Conservation (phyloP, 257 asterid genomes). For the Scutellaria galericulata region DNA sequence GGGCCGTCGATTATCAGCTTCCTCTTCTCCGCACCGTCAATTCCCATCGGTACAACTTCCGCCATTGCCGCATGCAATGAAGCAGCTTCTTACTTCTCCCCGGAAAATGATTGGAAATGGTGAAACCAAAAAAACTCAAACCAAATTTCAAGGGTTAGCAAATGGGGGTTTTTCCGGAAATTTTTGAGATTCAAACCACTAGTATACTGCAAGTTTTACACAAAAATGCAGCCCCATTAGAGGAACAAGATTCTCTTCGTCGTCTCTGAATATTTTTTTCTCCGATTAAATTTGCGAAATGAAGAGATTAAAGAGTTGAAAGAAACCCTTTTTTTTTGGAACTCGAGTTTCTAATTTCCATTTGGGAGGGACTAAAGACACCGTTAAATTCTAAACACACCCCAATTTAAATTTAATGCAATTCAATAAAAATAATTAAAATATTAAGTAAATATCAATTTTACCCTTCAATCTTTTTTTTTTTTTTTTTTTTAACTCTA, state of each 20-base stretch:
- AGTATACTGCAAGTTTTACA: not conserved
- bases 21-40: constrained; percentile 31
- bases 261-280: not conserved
- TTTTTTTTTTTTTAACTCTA: too few relatives aligned
- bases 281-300: not conserved
- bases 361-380: too few relatives aligned
- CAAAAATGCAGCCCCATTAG: not conserved
- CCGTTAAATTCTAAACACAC: too few relatives aligned
- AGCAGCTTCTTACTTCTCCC: constrained; percentile 4
- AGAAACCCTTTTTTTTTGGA: constrained; percentile 18
- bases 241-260: not conserved
- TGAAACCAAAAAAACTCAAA: constrained; percentile 3
- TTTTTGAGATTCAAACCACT: not conserved
- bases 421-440: too few relatives aligned
- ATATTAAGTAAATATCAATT: too few relatives aligned
- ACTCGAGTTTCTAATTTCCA: constrained; percentile 17
- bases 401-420: too few relatives aligned
- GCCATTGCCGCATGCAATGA: constrained; percentile 39
- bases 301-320: constrained; percentile 4
- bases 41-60: constrained; percentile 40
- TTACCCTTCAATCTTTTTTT: too few relatives aligned
- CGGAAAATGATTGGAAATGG: not conserved
- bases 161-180: not conserved
- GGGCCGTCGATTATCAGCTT: constrained; percentile 21
- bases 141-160: not conserved